phyloP scores from a whole-genome alignment of 192 early-diverging fungal species.

The Mortierella antarctica region DNA sequence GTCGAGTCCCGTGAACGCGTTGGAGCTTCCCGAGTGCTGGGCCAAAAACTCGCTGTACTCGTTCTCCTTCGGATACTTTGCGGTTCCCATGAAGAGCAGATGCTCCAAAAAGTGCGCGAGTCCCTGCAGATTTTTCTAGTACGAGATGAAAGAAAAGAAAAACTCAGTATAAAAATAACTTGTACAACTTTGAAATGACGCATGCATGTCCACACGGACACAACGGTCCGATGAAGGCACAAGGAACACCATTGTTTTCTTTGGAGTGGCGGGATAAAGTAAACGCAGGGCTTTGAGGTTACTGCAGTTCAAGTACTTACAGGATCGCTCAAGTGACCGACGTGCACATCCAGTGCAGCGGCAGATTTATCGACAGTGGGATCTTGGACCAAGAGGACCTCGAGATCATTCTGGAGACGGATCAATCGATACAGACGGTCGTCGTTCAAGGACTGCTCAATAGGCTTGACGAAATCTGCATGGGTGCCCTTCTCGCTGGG shows the following conservation, averaged over 20 bases:
- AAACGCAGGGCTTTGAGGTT: neutral
- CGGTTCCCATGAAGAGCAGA: conserved; percentile 74
- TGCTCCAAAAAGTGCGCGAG: conserved; percentile 90
- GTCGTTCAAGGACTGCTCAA: conserved; percentile 69
- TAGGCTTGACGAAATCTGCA: conserved; percentile 52
- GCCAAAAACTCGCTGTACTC: conserved; percentile 80
- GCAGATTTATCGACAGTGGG: conserved; percentile 79
- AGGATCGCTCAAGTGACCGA: conserved; percentile 83
- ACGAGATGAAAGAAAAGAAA: neutral
- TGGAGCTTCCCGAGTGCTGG: conserved; percentile 81
- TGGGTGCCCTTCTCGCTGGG: conserved; percentile 32
- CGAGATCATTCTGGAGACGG: conserved; percentile 68
- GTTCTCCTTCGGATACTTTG: conserved; percentile 85
- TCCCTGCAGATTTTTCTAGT: conserved; percentile 74
- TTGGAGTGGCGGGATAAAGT: neutral
- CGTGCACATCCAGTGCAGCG: conserved; percentile 85
- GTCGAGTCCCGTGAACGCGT: conserved; percentile 83
- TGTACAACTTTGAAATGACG: conserved; percentile 2
- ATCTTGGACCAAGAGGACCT: conserved; percentile 79
- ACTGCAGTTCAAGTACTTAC: conserved; percentile 51
- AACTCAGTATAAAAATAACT: neutral
- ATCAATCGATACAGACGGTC: conserved; percentile 72
- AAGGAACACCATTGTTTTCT: neutral
- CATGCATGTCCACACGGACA: no score
- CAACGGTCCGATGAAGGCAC: neutral